Conservation (phyloP, 345 rosid genomes). For the Physaria fendleri region DNA sequence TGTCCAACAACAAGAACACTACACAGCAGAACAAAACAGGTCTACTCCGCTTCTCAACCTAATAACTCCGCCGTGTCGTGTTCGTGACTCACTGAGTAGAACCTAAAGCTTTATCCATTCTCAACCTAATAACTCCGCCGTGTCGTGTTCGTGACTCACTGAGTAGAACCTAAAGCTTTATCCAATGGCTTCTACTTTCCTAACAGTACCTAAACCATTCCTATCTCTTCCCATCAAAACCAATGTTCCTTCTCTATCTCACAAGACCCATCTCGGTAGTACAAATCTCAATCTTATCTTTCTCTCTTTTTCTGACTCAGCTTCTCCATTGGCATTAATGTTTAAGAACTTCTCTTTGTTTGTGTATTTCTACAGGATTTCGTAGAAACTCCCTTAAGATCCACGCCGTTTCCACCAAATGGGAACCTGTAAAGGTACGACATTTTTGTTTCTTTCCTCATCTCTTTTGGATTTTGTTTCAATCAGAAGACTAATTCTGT, state of each 20-base stretch:
- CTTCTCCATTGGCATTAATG: background rate
- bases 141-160: background rate
- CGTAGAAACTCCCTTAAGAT: conserved; percentile 37
- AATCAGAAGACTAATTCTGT: background rate
- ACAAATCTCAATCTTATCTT: background rate
- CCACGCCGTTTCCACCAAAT: conserved; percentile 49
- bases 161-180: background rate
- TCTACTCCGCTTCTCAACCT: background rate
- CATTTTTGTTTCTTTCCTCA: background rate
- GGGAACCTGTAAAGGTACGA: conserved; percentile 67
- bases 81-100: background rate
- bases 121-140: conserved; percentile 13
- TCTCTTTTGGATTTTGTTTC: background rate
- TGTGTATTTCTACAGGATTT: conserved; percentile 12
- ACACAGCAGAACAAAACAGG: background rate
- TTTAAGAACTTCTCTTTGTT: background rate
- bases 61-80: conserved; percentile 8
- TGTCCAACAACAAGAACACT: background rate
- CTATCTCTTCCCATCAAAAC: conserved; percentile 20
- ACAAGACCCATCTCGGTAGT: conserved; percentile 36
- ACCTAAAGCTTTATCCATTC: conserved; percentile 4
- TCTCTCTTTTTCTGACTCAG: background rate
- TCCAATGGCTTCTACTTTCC: conserved; percentile 33
- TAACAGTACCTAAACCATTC: conserved; percentile 36
- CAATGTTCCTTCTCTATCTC: conserved; percentile 20